Percentiles rank a stretch among this genome's conserved stretches.
Evolutionary conservation across 345 rosid species (phyloP).

Genomic region (Luvunga scandens): DNA sequence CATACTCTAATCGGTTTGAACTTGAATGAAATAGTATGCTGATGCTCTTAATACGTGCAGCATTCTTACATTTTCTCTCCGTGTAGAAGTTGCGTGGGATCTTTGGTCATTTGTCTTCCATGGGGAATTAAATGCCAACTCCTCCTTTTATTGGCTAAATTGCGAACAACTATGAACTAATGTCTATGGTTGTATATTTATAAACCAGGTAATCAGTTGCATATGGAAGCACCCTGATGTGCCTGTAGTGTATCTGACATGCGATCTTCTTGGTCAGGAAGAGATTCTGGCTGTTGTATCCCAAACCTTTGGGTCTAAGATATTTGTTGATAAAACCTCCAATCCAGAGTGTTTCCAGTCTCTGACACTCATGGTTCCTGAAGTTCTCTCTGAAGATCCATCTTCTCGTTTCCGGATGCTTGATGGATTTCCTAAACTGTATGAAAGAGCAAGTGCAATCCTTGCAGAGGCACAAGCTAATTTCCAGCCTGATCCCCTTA

Average conservation of each 20-base stretch:
- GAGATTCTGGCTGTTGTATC: constrained; percentile 58
- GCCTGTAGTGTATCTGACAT: constrained; percentile 61
- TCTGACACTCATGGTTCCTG: constrained; percentile 50
- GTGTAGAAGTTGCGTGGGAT: not conserved
- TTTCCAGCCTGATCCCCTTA: constrained; percentile 62
- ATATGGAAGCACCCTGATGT: constrained; percentile 87
- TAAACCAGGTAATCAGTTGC: constrained; percentile 67
- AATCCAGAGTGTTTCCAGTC: constrained; percentile 48
- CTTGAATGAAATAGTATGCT: not conserved
- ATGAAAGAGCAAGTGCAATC: constrained; percentile 60
- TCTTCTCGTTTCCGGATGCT: constrained; percentile 69
- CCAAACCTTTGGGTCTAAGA: constrained; percentile 73
- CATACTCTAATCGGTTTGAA: not conserved
- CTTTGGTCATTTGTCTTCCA: not conserved
- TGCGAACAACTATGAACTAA: not conserved
- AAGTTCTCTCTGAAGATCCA: constrained; percentile 61
- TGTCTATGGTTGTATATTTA: not conserved
- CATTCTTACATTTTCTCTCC: not conserved
- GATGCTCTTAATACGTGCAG: not conserved
- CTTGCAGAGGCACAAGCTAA: constrained; percentile 64
- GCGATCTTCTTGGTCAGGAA: constrained; percentile 84
- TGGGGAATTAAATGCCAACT: not conserved
- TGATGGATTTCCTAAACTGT: constrained; percentile 67
- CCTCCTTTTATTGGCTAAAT: not conserved
- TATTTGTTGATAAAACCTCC: constrained; percentile 56